Evolutionary conservation across 352 stramenopile species (phyloP).

Genomic region (Globisporangium spinosum): DNA sequence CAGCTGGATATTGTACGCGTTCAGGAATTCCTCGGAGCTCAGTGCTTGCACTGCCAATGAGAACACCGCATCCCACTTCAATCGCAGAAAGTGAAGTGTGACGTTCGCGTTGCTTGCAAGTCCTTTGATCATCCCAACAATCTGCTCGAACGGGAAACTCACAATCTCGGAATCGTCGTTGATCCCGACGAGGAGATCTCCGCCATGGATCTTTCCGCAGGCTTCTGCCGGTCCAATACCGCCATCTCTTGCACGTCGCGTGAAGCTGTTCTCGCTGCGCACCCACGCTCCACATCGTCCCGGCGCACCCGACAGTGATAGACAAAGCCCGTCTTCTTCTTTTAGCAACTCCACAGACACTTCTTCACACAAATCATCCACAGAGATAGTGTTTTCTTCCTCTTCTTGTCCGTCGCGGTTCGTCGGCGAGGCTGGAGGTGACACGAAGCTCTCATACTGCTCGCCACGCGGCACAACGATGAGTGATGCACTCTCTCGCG

Average conservation of each 20-base stretch:
- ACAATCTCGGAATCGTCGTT: constrained; percentile 52
- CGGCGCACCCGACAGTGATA: constrained; percentile 73
- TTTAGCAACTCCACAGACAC: constrained; percentile 55
- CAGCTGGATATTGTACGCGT: constrained; percentile 42
- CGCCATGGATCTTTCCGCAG: constrained; percentile 48
- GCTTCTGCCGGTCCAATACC: constrained; percentile 59
- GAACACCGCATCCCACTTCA: constrained; percentile 59
- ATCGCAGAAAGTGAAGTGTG: constrained; percentile 49
- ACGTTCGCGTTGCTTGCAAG: constrained; percentile 43
- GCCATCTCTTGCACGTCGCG: constrained; percentile 35
- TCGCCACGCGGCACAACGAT: constrained; percentile 57
- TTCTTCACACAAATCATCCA: constrained; percentile 31
- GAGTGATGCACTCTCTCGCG: constrained; percentile 52
- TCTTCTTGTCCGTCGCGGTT: constrained; percentile 1
- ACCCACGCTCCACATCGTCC: constrained; percentile 77
- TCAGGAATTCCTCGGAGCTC: constrained; percentile 40
- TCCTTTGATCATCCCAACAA: constrained; percentile 60
- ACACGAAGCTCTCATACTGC: constrained; percentile 32
- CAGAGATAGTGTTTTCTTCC: constrained; percentile 7
- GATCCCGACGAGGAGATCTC: constrained; percentile 70
- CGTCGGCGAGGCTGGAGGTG: constrained; percentile 20
- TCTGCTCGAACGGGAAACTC: constrained; percentile 63
- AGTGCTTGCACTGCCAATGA: constrained; percentile 48
- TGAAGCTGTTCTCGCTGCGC: constrained; percentile 74
- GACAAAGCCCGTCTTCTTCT: constrained; percentile 62